These are phyloP conservation scores for Macrocybe gigantea DNA, from an alignment of 768 basidiomycete species.

Conservation along the genomic window DNA sequence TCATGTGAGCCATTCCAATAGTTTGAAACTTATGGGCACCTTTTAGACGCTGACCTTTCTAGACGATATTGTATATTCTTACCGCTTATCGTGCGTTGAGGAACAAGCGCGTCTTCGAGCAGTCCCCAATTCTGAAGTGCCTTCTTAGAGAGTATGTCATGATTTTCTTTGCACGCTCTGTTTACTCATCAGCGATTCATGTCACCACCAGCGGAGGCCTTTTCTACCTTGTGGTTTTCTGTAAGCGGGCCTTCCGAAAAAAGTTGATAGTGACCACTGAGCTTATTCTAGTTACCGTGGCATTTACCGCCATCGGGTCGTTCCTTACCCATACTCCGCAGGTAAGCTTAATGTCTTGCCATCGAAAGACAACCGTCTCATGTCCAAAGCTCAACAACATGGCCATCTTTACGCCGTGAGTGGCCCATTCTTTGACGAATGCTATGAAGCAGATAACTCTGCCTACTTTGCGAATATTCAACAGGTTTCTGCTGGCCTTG, in stretches of 20 bases:
- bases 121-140: conserved; percentile 25
- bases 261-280: no score
- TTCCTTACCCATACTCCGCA: conserved; percentile 22
- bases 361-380: background rate
- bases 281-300: conserved; percentile 20
- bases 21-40: background rate
- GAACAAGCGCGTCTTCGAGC: conserved; percentile 23
- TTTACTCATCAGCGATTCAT: background rate
- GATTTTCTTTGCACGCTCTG: background rate
- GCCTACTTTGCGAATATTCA: background rate
- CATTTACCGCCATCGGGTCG: conserved; percentile 26
- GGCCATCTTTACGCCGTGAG: conserved; percentile 26
- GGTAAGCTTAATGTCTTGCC: conserved; percentile 11
- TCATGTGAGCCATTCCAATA: conserved; percentile 19
- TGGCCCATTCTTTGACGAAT: conserved; percentile 7
- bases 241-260: conserved; percentile 13
- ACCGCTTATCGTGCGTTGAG: conserved; percentile 29
- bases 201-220: conserved; percentile 27
- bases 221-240: conserved; percentile 34
- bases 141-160: conserved; percentile 30
- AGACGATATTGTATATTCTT: conserved; percentile 30
- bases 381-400: conserved; percentile 26
- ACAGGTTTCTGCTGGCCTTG: conserved; percentile 18
- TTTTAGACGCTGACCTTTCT: background rate
- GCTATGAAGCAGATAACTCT: background rate